Base-by-base conservation (phyloP, 2,329 filamentous ascomycete genomes). In the Sarocladium strictum region DNA sequence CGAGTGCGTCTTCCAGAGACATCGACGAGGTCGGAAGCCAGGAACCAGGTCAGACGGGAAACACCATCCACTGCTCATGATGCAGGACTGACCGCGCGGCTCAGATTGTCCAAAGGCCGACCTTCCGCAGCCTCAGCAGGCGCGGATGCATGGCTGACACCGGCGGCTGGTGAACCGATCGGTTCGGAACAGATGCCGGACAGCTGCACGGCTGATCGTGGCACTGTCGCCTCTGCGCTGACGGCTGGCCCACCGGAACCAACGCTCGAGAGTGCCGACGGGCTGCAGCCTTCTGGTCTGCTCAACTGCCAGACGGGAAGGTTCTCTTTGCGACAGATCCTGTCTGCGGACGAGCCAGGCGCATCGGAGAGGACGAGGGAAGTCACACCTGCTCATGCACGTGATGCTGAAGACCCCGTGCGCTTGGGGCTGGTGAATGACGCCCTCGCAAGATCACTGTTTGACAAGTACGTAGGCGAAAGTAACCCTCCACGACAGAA, bases 1-100 rank as follows among this genome's bases (percentile, higher is more conserved):
- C 4, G 63, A 67, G 5, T 74, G 70, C 55, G 59, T 70, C 5
- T 72, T 69, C 54, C 65, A 68, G 54, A 62, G 69, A 50, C 71
- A 74, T 59, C 67, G 67, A 6, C 67, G 71, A 21, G 71, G 71
- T 10, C 64, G 71, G 12, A 73, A 72, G 55, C 65, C 64, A 1
- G 69, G 67, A 1, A 66, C 69, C 29, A 67, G 62, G 68, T 70
- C 57, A 7, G 29, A 32, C 6, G 7, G 6, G 12, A 32, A 12
- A 6, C 29, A 32, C n/a, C n/a, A n/a, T n/a, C n/a, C n/a, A n/a
- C n/a, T n/a, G n/a, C n/a, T n/a, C n/a, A n/a, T n/a, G n/a, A n/a
- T n/a, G n/a, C n/a, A n/a, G n/a, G n/a, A n/a, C n/a, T n/a, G n/a
- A n/a, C n/a, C n/a, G n/a, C n/a, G n/a, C n/a, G n/a, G 12, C 6